Evolutionary conservation across 768 basidiomycete genomes (phyloP), one percentile per base, ranked within the genome.

Genomic region (Suillus lakei): DNA sequence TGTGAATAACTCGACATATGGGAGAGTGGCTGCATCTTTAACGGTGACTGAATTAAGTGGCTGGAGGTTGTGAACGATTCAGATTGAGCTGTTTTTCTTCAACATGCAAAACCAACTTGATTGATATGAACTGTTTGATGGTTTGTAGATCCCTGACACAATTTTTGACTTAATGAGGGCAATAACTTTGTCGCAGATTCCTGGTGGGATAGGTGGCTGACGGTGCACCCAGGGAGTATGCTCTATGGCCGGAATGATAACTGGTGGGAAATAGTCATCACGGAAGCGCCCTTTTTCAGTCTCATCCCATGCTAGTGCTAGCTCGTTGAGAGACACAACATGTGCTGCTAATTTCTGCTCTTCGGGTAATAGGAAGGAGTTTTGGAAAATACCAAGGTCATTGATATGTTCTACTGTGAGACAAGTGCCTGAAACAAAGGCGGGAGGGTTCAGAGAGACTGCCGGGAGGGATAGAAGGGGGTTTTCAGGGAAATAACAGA

Each of bases 271-370:
- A 82, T 71, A 82, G 1, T 81, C 73, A 2, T 72, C 59, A 1
- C 60, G 56, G 34, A 83, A 81, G 0, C 56, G 48, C 0, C 84
- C 81, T 21, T 73, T 70, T 58, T 85, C 79, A 0, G 41, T 13
- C 13, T 83, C 78, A 4, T 75, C 64, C n/a, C 81, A 85, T 0
- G 82, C 80, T 41, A 85, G 79, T 0, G 64, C 80, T 0, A 64
- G 18, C 41, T 82, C 68, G 5, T 80, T 74, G n/a, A 62, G 21
- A 23, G 62, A 67, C 66, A 83, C 68, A 2, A 81, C 50, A 26
- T 80, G 69, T 0, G 32, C 53, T 15, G 30, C 39, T 0, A 69
- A 63, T n/a, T 61, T 61, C 1, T 28, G 16, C 39, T 69, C 60
- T 5, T 67, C 41, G 3, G 64, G 59, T 55, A 53, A 62, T 1